Evolutionary conservation across 345 rosid species (phyloP).

Genomic region (Geranium brycei): DNA sequence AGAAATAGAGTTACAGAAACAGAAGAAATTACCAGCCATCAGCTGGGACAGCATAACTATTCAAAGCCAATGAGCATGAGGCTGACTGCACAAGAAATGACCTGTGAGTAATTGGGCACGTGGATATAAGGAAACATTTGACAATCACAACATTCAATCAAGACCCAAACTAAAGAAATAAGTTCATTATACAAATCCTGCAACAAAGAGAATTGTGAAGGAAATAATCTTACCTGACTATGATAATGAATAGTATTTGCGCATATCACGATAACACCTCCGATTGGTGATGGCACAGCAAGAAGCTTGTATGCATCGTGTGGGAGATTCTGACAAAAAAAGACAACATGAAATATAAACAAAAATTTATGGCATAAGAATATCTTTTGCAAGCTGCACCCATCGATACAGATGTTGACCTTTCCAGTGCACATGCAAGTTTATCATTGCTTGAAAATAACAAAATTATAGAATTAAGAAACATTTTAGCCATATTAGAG

Average conservation of each 20-base stretch:
- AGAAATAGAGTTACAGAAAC: constrained; percentile 6
- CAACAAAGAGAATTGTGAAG: constrained; percentile 1
- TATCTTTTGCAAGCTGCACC: neutral
- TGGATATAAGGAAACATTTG: neutral
- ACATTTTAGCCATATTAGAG: too few species aligned
- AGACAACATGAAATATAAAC: constrained; percentile 8
- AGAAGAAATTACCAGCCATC: constrained; percentile 55
- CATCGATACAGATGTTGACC: neutral
- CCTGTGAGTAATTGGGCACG: constrained; percentile 5
- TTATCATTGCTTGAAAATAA: neutral
- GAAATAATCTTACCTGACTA: constrained; percentile 54
- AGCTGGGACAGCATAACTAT: constrained; percentile 58
- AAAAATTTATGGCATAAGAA: neutral
- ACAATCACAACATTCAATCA: neutral
- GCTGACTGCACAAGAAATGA: constrained; percentile 61
- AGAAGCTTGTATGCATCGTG: constrained; percentile 93
- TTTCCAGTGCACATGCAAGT: neutral
- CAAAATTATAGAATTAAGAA: too few species aligned
- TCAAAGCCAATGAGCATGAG: constrained; percentile 72
- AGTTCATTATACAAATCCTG: neutral
- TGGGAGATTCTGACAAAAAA: constrained; percentile 69
- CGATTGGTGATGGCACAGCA: constrained; percentile 92
- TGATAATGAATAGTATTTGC: constrained; percentile 83
- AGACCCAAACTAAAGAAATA: neutral
- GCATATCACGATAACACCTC: constrained; percentile 86